Percentiles rank a stretch among this genome's conserved stretches.
Evolutionary conservation across 352 stramenopile genomes (phyloP).

Genomic region (Pythium brachiatum): DNA sequence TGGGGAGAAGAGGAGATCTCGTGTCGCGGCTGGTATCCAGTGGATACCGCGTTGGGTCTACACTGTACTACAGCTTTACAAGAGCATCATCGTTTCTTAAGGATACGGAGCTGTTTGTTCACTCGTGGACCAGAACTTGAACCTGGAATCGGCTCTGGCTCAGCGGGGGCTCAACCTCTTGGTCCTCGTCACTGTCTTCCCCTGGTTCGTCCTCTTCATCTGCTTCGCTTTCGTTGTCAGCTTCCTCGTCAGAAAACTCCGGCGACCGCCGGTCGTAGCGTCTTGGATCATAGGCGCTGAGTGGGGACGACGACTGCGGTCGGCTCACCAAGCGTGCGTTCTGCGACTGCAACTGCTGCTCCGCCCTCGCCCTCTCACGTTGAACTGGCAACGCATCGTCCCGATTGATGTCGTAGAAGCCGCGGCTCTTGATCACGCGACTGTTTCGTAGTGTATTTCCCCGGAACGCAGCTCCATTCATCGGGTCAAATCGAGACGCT

Average conservation of each 20-base stretch:
- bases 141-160: constrained; percentile 55
- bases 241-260: not conserved
- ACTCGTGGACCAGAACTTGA: constrained; percentile 48
- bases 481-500: constrained; percentile 16
- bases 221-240: constrained; percentile 4
- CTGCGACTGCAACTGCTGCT: too few species aligned
- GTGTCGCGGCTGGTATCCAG: not conserved
- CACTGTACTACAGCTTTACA: not conserved
- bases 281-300: not conserved
- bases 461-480: not conserved
- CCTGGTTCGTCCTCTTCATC: constrained; percentile 21
- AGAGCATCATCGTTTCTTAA: not conserved
- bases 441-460: constrained; percentile 39
- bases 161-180: constrained; percentile 29
- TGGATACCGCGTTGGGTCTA: not conserved
- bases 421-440: constrained; percentile 73
- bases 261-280: not conserved
- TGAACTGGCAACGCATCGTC: constrained; percentile 16
- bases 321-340: not conserved
- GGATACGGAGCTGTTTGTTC: not conserved
- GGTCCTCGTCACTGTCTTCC: constrained; percentile 27
- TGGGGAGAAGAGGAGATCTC: not conserved
- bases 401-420: constrained; percentile 65
- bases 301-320: not conserved
- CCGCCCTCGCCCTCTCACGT: not conserved